A percentile compares a stretch with the other conserved stretches of the same genome.
Conservation (phyloP, 805 yeast species). For the Candida pini region DNA sequence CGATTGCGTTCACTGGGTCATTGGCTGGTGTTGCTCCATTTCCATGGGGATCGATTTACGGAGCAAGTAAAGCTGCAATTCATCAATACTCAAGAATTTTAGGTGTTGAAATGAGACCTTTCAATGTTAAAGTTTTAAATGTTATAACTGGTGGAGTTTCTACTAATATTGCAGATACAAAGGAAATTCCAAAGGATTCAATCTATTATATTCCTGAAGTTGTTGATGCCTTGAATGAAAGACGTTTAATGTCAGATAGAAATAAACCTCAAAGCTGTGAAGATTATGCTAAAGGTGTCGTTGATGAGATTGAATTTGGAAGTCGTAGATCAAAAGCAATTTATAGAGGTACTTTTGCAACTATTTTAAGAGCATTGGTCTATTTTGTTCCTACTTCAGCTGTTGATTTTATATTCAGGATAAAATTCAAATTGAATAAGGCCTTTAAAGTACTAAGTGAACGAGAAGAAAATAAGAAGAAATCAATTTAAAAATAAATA, state of each 20-base stretch:
- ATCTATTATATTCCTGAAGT: slow-evolving; percentile 49
- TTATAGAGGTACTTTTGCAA: slow-evolving; percentile 45
- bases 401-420: slow-evolving; percentile 21
- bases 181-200: slow-evolving; percentile 54
- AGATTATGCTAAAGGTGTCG: slow-evolving; percentile 50
- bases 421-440: slow-evolving; percentile 31
- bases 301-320: slow-evolving; percentile 39
- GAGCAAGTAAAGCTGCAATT: slow-evolving; percentile 70
- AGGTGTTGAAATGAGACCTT: slow-evolving; percentile 63
- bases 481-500: neutral
- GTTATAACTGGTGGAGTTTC: slow-evolving; percentile 72
- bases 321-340: slow-evolving; percentile 39
- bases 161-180: slow-evolving; percentile 63
- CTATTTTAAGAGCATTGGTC: slow-evolving; percentile 17
- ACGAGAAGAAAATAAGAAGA: slow-evolving; percentile 3
- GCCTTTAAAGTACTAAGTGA: slow-evolving; percentile 27
- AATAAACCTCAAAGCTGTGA: slow-evolving; percentile 57
- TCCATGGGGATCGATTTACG: slow-evolving; percentile 65
- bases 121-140: slow-evolving; percentile 65
- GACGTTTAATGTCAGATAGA: slow-evolving; percentile 55
- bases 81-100: slow-evolving; percentile 63
- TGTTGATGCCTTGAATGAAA: slow-evolving; percentile 37
- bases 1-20: slow-evolving; percentile 71
- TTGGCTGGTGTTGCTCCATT: slow-evolving; percentile 59
- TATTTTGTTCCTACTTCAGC: slow-evolving; percentile 23